Evolutionary conservation across 768 basidiomycete genomes (phyloP).

Genomic region (Daedalea quercina): DNA sequence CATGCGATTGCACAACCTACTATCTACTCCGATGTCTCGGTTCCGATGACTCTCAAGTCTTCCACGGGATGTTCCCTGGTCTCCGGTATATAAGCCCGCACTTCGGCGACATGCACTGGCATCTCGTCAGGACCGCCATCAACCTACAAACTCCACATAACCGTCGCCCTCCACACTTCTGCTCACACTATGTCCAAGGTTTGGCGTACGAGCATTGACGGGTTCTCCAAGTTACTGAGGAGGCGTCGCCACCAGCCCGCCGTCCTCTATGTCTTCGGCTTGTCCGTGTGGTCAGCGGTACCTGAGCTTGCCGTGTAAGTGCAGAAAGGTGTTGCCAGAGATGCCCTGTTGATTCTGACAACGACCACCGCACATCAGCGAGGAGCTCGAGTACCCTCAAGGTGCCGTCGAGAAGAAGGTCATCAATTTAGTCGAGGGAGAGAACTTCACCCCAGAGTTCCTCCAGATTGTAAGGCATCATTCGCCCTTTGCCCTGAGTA

Average conservation of each 20-base stretch:
- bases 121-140: neutral
- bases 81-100: neutral
- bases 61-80: too few species aligned
- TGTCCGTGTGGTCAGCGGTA: constrained; percentile 35
- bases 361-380: constrained; percentile 18
- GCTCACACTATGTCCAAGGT: constrained; percentile 14
- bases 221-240: neutral
- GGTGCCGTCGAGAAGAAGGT: constrained; percentile 29
- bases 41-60: too few species aligned
- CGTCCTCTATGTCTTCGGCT: constrained; percentile 29
- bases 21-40: neutral
- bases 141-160: neutral
- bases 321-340: neutral
- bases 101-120: neutral
- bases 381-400: constrained; percentile 36
- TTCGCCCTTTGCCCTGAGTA: neutral
- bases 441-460: constrained; percentile 42
- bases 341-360: neutral
- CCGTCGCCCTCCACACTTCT: neutral
- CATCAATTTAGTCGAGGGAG: constrained; percentile 39
- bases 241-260: constrained; percentile 10
- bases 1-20: neutral
- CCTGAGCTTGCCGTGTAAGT: constrained; percentile 37
- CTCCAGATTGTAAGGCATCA: constrained; percentile 28
- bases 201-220: neutral